Evolutionary conservation across 1,139 yeast genomes (phyloP).

Genomic region (Kodamaea alishanica): DNA sequence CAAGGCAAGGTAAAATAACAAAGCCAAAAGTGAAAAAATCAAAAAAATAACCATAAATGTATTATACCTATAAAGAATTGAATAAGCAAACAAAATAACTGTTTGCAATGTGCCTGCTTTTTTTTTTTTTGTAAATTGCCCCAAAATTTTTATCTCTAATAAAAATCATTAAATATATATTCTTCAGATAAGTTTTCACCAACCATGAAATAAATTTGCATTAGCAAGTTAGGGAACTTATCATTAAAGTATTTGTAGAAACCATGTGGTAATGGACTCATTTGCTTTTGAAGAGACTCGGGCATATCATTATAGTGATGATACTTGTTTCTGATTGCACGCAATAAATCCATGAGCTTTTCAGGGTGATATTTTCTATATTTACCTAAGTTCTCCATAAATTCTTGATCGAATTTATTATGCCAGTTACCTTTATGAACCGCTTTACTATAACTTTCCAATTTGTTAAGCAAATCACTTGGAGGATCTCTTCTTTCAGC

Average conservation of each 20-base stretch:
- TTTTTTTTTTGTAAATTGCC: neutral
- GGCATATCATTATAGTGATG: slow-evolving; percentile 94
- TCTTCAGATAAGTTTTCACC: slow-evolving; percentile 56
- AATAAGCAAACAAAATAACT: slow-evolving; percentile 1
- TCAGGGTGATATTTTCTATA: slow-evolving; percentile 83
- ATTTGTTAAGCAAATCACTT: slow-evolving; percentile 52
- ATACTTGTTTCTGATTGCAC: slow-evolving; percentile 88
- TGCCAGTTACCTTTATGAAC: slow-evolving; percentile 78
- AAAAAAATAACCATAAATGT: slow-evolving; percentile 7
- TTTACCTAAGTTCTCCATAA: slow-evolving; percentile 81
- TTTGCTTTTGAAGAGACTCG: slow-evolving; percentile 47
- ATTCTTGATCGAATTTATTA: slow-evolving; percentile 58
- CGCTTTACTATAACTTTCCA: slow-evolving; percentile 58
- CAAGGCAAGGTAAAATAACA: slow-evolving; percentile 2
- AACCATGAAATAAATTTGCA: slow-evolving; percentile 71
- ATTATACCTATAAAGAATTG: slow-evolving; percentile 3
- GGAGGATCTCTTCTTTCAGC: slow-evolving; percentile 87
- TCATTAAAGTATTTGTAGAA: slow-evolving; percentile 71
- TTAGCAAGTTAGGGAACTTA: slow-evolving; percentile 73
- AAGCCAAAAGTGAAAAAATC: slow-evolving; percentile 3
- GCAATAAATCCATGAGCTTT: slow-evolving; percentile 74
- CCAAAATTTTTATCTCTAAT: slow-evolving; percentile 16
- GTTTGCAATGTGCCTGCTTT: neutral
- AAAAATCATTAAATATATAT: slow-evolving; percentile 55
- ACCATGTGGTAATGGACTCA: slow-evolving; percentile 83